These are phyloP conservation scores for Trametes coccinea DNA, from an alignment of 768 basidiomycete species.

Conservation along the genomic window DNA sequence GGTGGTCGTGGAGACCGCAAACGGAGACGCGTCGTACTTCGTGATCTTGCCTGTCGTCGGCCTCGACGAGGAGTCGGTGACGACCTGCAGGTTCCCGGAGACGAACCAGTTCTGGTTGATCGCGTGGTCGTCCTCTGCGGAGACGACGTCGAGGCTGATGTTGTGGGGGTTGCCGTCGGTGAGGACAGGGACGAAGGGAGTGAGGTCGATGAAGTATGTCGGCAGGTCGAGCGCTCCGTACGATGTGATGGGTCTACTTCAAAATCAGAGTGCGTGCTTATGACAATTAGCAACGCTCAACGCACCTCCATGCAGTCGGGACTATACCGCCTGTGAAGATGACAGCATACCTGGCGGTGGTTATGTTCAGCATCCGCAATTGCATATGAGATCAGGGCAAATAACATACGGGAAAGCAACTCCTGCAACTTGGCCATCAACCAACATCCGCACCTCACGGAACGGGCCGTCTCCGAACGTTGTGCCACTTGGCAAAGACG, in stretches of 20 bases:
- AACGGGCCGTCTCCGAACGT: conserved; percentile 54
- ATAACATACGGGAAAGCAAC: conserved; percentile 53
- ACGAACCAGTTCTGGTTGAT: conserved; percentile 80
- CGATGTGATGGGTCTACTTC: conserved; percentile 63
- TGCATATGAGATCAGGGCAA: background rate
- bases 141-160: conserved; percentile 71
- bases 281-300: background rate
- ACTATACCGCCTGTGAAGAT: conserved; percentile 78
- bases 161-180: conserved; percentile 69
- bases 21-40: conserved; percentile 55
- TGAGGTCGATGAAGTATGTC: conserved; percentile 75
- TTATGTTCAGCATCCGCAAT: conserved; percentile 20
- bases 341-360: conserved; percentile 27
- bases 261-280: background rate
- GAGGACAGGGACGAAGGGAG: conserved; percentile 72
- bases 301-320: conserved; percentile 68
- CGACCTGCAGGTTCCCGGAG: conserved; percentile 66
- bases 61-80: conserved; percentile 60
- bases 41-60: conserved; percentile 73
- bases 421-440: conserved; percentile 57
- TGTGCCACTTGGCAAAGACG: conserved; percentile 50
- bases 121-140: conserved; percentile 63
- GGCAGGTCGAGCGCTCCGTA: conserved; percentile 79
- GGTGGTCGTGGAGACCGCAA: conserved; percentile 50
- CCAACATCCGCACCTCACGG: conserved; percentile 62